Evolutionary conservation across 345 rosid species (phyloP), one percentile per base, ranked within the genome.

Genomic region (Gynandropsis gynandra): DNA sequence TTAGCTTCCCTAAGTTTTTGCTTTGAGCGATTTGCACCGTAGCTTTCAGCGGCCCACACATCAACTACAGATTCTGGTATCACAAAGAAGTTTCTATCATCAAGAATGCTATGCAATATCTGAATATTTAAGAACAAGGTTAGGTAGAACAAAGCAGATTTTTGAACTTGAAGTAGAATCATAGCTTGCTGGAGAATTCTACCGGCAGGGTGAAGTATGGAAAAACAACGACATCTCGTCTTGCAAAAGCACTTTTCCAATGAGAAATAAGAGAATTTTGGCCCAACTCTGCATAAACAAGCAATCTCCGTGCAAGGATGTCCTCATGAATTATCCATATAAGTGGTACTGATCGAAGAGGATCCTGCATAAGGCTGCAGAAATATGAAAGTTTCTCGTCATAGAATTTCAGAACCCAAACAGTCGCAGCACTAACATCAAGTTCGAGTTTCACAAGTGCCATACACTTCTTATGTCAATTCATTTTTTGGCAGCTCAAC

Each of bases 281-380:
- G 51, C 82, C 89, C 78, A 43, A 80, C 59, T 62, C 81, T 63
- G 56, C 72, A 72, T 88, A 88, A 59, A 72, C 52, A 35, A 81
- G 77, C 68, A 83, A 81, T 51, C 78, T 86, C 67, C 71, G 76
- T 58, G 94, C 93, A 63, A 88, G 97, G 39, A 69, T 56, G 65
- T 80, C 94, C 61, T 93, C 99, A 67, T 85, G 95, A 66, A 93
- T 67, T 64, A 85, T 78, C 99, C 97, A 93, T 73, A 93, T 64
- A 65, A 88, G 77, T 42, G 97, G 94, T 65, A 88, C 68, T 17
- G 85, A 80, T 76, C 64, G 78, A 77, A 93, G 88, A 55, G 97
- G 97, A 80, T 85, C 97, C 85, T 81, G 94, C 95, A 77, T 83
- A 61, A 93, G 94, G 90, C 99, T 88, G 97, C 90, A 88, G 64